These are phyloP conservation scores for Boletus rubroflammeus DNA, from an alignment of 768 basidiomycete genomes.

Conservation along the genomic window DNA sequence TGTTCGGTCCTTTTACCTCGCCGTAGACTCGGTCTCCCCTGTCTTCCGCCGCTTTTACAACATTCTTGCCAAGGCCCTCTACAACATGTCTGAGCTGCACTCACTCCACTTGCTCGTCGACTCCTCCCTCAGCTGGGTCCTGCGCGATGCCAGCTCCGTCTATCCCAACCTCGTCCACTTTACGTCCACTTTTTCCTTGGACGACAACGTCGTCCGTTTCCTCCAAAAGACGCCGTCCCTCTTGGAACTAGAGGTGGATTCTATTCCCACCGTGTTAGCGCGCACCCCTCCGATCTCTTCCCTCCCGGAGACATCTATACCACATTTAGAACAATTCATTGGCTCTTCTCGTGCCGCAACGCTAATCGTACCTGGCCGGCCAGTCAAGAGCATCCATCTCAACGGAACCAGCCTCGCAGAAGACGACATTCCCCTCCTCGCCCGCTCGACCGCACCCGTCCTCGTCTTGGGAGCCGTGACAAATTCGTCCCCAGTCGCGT, in stretches of 20 bases:
- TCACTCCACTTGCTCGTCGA: constrained; percentile 50
- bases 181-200: constrained; percentile 58
- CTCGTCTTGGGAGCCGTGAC: constrained; percentile 59
- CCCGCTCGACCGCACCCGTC: constrained; percentile 47
- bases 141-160: constrained; percentile 32
- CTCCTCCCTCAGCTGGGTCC: constrained; percentile 51
- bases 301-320: constrained; percentile 36
- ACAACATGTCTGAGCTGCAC: constrained; percentile 56
- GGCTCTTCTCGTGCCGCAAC: constrained; percentile 57
- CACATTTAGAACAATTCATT: constrained; percentile 52
- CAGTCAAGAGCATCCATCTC: constrained; percentile 60
- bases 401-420: constrained; percentile 57
- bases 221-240: constrained; percentile 54
- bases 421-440: constrained; percentile 50
- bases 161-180: constrained; percentile 54
- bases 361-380: constrained; percentile 60
- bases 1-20: constrained; percentile 61
- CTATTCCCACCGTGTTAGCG: constrained; percentile 30
- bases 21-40: constrained; percentile 39
- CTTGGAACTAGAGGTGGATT: constrained; percentile 52
- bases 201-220: constrained; percentile 55
- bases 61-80: constrained; percentile 50
- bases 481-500: constrained; percentile 50
- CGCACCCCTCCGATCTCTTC: constrained; percentile 17
- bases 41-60: constrained; percentile 46